Evolutionary conservation across 2,329 filamentous ascomycete species (phyloP).

Genomic region (Karstenula rhodostoma): DNA sequence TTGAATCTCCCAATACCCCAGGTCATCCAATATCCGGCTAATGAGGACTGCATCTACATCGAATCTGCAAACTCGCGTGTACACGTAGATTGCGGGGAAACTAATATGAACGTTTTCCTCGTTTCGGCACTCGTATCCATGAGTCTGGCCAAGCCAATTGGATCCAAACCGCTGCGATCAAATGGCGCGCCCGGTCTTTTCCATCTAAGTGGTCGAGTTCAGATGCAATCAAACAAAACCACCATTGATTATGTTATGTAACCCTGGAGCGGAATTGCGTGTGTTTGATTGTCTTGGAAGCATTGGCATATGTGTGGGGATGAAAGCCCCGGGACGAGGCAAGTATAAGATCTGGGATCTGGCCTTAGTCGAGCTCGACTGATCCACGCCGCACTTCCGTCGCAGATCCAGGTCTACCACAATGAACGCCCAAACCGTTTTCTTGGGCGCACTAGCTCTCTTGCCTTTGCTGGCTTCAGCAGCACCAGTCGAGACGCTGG

Average conservation of each 20-base stretch:
- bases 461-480: conserved; percentile 10
- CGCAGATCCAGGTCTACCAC: not conserved
- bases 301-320: not conserved
- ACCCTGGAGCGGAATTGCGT: not conserved
- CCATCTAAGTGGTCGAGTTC: not conserved
- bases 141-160: not conserved
- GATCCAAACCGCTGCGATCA: too few relatives aligned
- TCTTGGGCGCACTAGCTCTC: conserved; percentile 16
- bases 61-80: not conserved
- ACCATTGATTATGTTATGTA: not conserved
- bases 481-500: conserved; percentile 15
- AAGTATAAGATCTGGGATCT: conserved; percentile 4
- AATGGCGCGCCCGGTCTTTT: not conserved
- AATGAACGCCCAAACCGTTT: conserved; percentile 9
- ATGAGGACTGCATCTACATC: not conserved
- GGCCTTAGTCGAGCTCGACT: not conserved
- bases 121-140: conserved; percentile 3
- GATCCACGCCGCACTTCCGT: not conserved
- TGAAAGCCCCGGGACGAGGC: not conserved
- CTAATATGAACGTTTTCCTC: not conserved
- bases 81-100: conserved; percentile 11
- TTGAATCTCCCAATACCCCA: not conserved
- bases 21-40: conserved; percentile 11
- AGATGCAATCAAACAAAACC: conserved; percentile 2
- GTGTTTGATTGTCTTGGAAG: not conserved